Conservation (phyloP, 2,329 filamentous ascomycete species). For the Sporothrix pseudoabietina region DNA sequence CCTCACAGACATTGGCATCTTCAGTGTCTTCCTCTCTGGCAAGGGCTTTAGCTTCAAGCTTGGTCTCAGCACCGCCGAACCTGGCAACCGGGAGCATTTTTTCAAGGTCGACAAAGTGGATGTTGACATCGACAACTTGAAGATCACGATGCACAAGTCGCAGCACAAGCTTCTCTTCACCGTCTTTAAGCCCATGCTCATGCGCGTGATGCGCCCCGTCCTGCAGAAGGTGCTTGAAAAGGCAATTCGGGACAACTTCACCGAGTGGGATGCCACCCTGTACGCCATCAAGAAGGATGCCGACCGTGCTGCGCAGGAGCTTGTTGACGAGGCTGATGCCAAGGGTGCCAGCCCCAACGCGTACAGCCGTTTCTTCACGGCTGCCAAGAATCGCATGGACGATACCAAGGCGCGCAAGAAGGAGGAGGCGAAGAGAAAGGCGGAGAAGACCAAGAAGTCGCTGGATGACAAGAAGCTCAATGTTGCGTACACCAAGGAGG, state of each 20-base stretch:
- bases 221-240: slow-evolving; percentile 88
- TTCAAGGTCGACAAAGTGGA: slow-evolving; percentile 92
- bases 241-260: slow-evolving; percentile 80
- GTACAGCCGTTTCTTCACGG: slow-evolving; percentile 79
- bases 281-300: slow-evolving; percentile 83
- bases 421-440: slow-evolving; percentile 49
- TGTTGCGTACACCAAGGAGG: slow-evolving; percentile 79
- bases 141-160: slow-evolving; percentile 90
- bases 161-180: slow-evolving; percentile 90
- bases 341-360: slow-evolving; percentile 74
- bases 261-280: slow-evolving; percentile 70
- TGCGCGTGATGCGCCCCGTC: slow-evolving; percentile 80
- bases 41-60: slow-evolving; percentile 90
- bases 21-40: slow-evolving; percentile 85
- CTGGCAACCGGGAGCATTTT: slow-evolving; percentile 75
- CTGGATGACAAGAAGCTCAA: slow-evolving; percentile 69
- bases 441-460: slow-evolving; percentile 18
- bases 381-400: slow-evolving; percentile 71
- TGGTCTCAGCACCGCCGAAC: slow-evolving; percentile 78
- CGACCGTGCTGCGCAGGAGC: slow-evolving; percentile 67
- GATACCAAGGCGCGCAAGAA: slow-evolving; percentile 79
- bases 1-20: slow-evolving; percentile 82
- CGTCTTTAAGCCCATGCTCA: slow-evolving; percentile 82
- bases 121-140: slow-evolving; percentile 77
- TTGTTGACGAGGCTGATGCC: slow-evolving; percentile 65